Percentiles rank a stretch among this genome's conserved stretches.
Evolutionary conservation across 768 basidiomycete genomes (phyloP).

Genomic region (Russula griseocarnosa): DNA sequence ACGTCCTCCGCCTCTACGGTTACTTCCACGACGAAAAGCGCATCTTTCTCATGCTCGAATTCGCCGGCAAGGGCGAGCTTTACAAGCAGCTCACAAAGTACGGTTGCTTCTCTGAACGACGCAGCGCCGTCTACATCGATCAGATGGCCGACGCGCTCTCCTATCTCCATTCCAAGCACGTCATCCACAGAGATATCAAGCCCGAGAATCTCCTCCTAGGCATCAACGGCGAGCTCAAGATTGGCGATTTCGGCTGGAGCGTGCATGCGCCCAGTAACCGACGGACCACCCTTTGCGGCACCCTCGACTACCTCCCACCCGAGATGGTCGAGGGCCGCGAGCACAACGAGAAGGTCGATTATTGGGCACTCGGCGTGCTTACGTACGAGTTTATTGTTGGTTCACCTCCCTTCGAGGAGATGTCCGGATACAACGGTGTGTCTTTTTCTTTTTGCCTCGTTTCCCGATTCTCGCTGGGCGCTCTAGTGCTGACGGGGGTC

Average conservation of each 20-base stretch:
- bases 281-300: constrained; percentile 89
- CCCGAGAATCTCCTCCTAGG: constrained; percentile 95
- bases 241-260: constrained; percentile 98
- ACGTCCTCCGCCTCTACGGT: constrained; percentile 90
- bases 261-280: constrained; percentile 93
- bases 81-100: constrained; percentile 91
- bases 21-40: constrained; percentile 98
- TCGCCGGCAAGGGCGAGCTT: constrained; percentile 93
- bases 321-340: constrained; percentile 96
- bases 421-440: constrained; percentile 66
- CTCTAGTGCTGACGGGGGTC: constrained; percentile 19
- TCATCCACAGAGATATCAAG: constrained; percentile 99
- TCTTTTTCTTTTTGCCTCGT: constrained; percentile 31
- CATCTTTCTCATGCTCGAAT: constrained; percentile 97
- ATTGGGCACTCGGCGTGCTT: constrained; percentile 97
- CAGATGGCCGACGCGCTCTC: constrained; percentile 96
- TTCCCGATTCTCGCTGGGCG: constrained; percentile 1
- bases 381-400: constrained; percentile 93
- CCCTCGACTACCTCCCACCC: constrained; percentile 93
- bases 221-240: constrained; percentile 94
- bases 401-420: constrained; percentile 81
- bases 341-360: constrained; percentile 87
- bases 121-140: constrained; percentile 86
- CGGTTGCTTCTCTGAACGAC: constrained; percentile 82
- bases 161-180: constrained; percentile 92